These are phyloP conservation scores for Leccinum ochraceum DNA, from an alignment of 768 basidiomycete genomes.

Conservation along the genomic window DNA sequence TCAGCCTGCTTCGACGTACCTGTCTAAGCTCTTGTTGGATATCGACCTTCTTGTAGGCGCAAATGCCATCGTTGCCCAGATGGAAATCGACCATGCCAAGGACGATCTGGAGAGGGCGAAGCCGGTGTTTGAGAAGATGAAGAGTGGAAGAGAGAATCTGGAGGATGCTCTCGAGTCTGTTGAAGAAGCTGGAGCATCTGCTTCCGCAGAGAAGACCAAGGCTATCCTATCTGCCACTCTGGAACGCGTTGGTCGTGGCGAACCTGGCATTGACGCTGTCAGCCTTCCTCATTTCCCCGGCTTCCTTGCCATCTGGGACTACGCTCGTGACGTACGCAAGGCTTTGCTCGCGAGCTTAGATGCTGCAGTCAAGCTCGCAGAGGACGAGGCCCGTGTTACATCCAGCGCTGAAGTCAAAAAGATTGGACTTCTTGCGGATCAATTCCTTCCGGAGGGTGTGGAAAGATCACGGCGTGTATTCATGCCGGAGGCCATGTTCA, in stretches of 20 bases:
- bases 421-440: conserved; percentile 70
- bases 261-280: conserved; percentile 59
- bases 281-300: conserved; percentile 83
- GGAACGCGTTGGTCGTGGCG: conserved; percentile 74
- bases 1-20: conserved; percentile 88
- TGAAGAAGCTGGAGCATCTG: conserved; percentile 73
- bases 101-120: conserved; percentile 66
- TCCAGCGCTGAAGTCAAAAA: conserved; percentile 66
- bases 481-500: conserved; percentile 98
- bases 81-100: conserved; percentile 71
- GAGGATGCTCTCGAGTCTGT: conserved; percentile 77
- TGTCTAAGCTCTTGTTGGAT: conserved; percentile 87
- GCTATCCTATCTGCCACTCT: conserved; percentile 65
- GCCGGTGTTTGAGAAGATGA: conserved; percentile 90
- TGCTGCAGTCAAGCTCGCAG: conserved; percentile 72
- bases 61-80: conserved; percentile 83
- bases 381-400: conserved; percentile 76
- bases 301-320: conserved; percentile 80
- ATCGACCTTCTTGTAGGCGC: conserved; percentile 83
- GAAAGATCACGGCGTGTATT: conserved; percentile 84
- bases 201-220: conserved; percentile 55
- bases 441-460: conserved; percentile 76
- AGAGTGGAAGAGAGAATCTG: conserved; percentile 65
- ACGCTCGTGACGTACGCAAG: conserved; percentile 75
- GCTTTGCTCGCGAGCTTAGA: conserved; percentile 83